These are phyloP conservation scores for Pseudocercospora musae DNA, from an alignment of 2,329 filamentous ascomycete genomes.

Conservation along the genomic window DNA sequence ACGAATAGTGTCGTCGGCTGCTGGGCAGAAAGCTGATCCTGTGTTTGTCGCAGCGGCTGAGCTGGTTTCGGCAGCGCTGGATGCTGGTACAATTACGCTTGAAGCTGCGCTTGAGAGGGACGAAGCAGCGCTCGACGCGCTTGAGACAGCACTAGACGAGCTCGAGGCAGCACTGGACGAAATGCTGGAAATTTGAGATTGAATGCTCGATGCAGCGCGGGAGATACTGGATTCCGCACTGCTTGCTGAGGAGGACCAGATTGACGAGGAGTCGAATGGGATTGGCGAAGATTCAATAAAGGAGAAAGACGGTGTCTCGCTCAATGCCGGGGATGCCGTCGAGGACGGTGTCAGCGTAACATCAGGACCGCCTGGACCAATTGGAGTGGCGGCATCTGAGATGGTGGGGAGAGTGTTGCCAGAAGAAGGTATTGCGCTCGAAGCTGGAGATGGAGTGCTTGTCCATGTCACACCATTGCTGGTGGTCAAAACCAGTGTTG, in stretches of 20 bases:
- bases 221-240: background rate
- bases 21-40: background rate
- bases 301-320: background rate
- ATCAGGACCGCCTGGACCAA: background rate
- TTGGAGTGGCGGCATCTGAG: background rate
- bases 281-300: slow-evolving; percentile 1
- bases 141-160: background rate
- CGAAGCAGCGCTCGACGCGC: background rate
- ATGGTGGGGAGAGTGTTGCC: background rate
- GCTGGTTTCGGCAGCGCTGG: background rate
- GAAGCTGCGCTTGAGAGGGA: slow-evolving; percentile 1
- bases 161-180: slow-evolving; percentile 1
- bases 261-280: background rate
- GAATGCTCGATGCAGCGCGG: background rate
- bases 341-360: background rate
- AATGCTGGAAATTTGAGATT: background rate
- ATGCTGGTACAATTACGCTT: background rate
- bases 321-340: background rate
- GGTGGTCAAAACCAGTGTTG: background rate
- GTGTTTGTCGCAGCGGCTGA: background rate
- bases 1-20: background rate
- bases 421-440: background rate
- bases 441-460: background rate
- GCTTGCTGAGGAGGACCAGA: background rate
- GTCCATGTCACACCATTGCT: slow-evolving; percentile 7